Evolutionary conservation across 164 flowering plant genomes (phyloP).

Genomic region (Tinospora cordifolia): DNA sequence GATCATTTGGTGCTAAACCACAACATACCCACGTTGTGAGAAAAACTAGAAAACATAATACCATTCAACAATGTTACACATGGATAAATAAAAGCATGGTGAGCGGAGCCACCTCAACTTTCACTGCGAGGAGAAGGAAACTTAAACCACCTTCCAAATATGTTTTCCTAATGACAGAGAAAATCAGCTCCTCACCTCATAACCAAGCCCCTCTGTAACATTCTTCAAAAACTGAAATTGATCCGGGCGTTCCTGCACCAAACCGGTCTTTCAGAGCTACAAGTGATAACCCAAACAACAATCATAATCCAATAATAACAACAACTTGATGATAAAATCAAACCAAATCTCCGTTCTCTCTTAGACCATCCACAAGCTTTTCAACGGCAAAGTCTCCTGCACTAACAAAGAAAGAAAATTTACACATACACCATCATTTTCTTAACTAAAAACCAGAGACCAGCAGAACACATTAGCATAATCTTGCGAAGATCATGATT

Average conservation of each 20-base stretch:
- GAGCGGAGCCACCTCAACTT: background rate
- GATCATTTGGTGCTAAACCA: too few relatives aligned
- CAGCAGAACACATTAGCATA: background rate
- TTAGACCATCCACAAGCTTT: conserved; percentile 38
- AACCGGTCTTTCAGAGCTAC: conserved; percentile 4
- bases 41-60: too few relatives aligned
- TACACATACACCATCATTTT: background rate
- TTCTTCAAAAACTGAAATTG: conserved; percentile 46
- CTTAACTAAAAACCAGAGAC: conserved; percentile 1
- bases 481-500: conserved; percentile 4
- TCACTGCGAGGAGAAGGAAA: background rate
- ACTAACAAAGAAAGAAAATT: conserved; percentile 9
- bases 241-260: conserved; percentile 47
- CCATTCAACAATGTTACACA: too few relatives aligned
- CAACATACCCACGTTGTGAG: too few relatives aligned
- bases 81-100: too few relatives aligned
- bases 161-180: background rate
- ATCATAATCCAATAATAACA: background rate
- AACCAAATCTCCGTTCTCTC: conserved; percentile 42
- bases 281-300: background rate
- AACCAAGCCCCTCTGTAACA: conserved; percentile 46
- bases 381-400: conserved; percentile 66
- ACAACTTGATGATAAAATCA: background rate
- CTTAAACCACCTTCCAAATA: background rate
- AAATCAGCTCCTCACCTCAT: conserved; percentile 41